A percentile compares a stretch with the other conserved stretches of the same genome.
phyloP scores from a whole-genome alignment of 2,329 filamentous ascomycete genomes.

The Epichloe hybrida region DNA sequence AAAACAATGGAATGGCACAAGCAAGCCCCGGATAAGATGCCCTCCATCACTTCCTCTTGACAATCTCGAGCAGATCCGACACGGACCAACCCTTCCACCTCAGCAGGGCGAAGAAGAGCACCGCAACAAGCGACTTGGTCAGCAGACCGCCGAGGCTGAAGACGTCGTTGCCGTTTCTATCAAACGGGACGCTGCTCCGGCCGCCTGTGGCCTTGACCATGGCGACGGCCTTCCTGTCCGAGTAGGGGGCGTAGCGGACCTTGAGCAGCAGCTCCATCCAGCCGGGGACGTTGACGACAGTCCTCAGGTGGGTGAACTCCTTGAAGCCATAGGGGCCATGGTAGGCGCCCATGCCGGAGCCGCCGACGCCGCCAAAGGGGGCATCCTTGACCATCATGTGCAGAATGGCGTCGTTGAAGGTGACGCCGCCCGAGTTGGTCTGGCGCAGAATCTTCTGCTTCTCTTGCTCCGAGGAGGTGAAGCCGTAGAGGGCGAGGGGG shows the following conservation, averaged over 20 bases:
- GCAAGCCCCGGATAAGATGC: not conserved
- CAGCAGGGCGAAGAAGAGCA: slow-evolving; percentile 2
- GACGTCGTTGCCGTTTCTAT: slow-evolving; percentile 5
- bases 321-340: slow-evolving; percentile 29
- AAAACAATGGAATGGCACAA: not conserved
- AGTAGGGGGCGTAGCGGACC: slow-evolving; percentile 11
- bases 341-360: slow-evolving; percentile 28
- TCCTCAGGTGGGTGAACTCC: slow-evolving; percentile 17
- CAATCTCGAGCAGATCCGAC: not conserved
- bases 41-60: not conserved
- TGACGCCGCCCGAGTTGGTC: slow-evolving; percentile 29
- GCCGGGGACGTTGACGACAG: slow-evolving; percentile 6
- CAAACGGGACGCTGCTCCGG: slow-evolving; percentile 4
- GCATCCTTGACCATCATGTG: slow-evolving; percentile 24
- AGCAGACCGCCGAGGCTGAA: not conserved
- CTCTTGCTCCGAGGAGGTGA: slow-evolving; percentile 22
- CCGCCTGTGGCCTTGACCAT: slow-evolving; percentile 3
- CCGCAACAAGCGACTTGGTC: slow-evolving; percentile 3
- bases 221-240: slow-evolving; percentile 7
- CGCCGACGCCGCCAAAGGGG: slow-evolving; percentile 33
- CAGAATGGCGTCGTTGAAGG: slow-evolving; percentile 28
- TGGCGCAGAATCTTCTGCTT: slow-evolving; percentile 16
- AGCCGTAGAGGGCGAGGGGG: slow-evolving; percentile 28
- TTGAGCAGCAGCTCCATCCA: slow-evolving; percentile 9
- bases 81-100: slow-evolving; percentile 5